Percentiles rank a stretch among this genome's conserved stretches.
Conservation (phyloP, 78 protist species). For the Guillardia theta region DNA sequence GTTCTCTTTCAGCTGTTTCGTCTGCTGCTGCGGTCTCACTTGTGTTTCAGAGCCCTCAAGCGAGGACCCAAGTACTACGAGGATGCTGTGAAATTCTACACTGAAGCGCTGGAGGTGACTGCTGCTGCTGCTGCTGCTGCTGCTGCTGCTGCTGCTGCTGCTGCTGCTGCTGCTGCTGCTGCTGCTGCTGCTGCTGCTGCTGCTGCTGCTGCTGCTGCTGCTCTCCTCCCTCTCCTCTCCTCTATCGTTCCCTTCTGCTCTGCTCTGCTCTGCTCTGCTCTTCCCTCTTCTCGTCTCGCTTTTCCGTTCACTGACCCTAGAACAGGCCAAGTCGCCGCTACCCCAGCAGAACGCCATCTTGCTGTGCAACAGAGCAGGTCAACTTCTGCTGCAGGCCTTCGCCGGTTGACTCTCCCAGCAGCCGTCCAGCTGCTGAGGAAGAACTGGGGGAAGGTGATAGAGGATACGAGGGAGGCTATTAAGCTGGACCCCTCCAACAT, state of each 20-base stretch:
- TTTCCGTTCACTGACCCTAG: too few species aligned
- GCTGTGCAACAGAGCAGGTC: too few species aligned
- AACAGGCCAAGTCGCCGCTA: too few species aligned
- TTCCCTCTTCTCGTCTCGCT: too few species aligned
- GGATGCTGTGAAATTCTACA: background rate
- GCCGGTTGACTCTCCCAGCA: background rate
- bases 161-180: too few species aligned
- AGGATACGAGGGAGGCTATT: background rate
- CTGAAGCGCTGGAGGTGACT: background rate
- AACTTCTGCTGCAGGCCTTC: too few species aligned
- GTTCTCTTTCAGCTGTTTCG: background rate
- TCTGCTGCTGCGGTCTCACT: background rate
- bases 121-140: too few species aligned
- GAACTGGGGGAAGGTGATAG: slow-evolving; percentile 6
- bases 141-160: too few species aligned
- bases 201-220: too few species aligned
- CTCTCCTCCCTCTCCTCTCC: background rate
- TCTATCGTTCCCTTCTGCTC: background rate
- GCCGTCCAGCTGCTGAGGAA: background rate
- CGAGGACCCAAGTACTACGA: background rate
- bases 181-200: too few species aligned
- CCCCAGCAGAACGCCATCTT: too few species aligned
- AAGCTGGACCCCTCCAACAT: background rate
- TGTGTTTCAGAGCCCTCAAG: background rate
- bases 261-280: too few species aligned